Evolutionary conservation across 2,329 filamentous ascomycete species (phyloP), one percentile per base, ranked within the genome.

Genomic region (Sporothrix inflata): DNA sequence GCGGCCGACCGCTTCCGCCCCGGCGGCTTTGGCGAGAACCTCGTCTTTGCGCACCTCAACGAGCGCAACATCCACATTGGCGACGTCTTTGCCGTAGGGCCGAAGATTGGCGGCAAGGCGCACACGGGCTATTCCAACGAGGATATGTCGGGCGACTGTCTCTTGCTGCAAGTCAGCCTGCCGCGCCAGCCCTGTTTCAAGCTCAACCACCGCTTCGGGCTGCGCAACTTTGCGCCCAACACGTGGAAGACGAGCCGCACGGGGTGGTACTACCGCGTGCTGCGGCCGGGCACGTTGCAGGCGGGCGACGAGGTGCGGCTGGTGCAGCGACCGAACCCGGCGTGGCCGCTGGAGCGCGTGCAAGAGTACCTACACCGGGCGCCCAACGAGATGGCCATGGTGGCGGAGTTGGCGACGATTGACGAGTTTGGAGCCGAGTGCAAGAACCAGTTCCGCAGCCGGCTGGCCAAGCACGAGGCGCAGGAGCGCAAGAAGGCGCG

Each of bases 101-200:
- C 67, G 9, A 30, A 30, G 14, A 27, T 65, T 21, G 7, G 24
- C 21, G 60, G 38, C 60, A 65, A 19, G 38, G 16, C 60, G 5
- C 60, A 45, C 21, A 65, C 38, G 21, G 60, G 60, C n/a, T 8
- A 27, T 11, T 51, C 65, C 3, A 21, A 30, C 19, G 65, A 67
- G 4, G 65, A 51, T 19, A 19, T 53, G 8, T 30, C 16, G 79
- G 82, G 27, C 19, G 47, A 40, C 61, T 81, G 83, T 1, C 82
- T 88, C 0, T 72, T 88, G 2, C 82, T 91, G 0, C 86, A 91
- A 75, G 86, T 91, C 30, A 87, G 85, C 74, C 80, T 90, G 30
- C 89, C 89, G 0, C 84, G 90, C 19, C 86, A 89, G 75, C 90
- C 90, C 11, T 91, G 90, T 80, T 91, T 87, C 81, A 92, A 91